Percentiles rank a stretch among this genome's conserved stretches.
These are phyloP conservation scores for Anethum foeniculum DNA, from an alignment of 140 eudicot genomes.

Conservation along the genomic window DNA sequence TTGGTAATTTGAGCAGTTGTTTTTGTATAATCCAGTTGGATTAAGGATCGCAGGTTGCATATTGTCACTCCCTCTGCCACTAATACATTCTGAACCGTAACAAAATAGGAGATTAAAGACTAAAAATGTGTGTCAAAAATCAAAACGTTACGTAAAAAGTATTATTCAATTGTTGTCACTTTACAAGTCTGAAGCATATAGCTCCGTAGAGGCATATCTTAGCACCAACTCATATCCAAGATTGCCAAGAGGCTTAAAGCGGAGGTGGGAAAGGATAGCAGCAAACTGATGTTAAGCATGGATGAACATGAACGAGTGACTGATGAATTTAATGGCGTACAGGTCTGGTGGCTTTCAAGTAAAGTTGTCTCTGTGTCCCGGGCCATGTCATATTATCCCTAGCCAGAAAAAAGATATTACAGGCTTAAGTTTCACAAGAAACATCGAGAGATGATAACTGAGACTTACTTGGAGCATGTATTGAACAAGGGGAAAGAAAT, in stretches of 20 bases:
- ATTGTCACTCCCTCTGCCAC: no score
- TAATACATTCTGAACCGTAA: no score
- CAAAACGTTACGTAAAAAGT: no score
- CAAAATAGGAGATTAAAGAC: no score
- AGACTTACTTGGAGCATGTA: slow-evolving; percentile 29
- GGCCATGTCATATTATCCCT: slow-evolving; percentile 8
- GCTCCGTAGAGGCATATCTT: slow-evolving; percentile 25
- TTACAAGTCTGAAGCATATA: slow-evolving; percentile 24
- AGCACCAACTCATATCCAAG: slow-evolving; percentile 12
- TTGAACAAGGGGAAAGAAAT: slow-evolving; percentile 24
- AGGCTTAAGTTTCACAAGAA: slow-evolving; percentile 24
- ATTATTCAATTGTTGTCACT: no score
- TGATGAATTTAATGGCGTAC: slow-evolving; percentile 23
- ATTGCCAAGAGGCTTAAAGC: slow-evolving; percentile 26
- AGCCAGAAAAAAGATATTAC: slow-evolving; percentile 22
- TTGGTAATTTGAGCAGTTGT: no score
- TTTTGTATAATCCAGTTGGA: no score
- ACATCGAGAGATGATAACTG: slow-evolving; percentile 24
- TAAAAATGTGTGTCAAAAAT: no score
- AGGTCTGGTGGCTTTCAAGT: slow-evolving; percentile 23
- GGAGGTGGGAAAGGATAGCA: slow-evolving; percentile 10
- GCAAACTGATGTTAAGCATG: slow-evolving; percentile 20
- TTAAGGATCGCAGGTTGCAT: no score
- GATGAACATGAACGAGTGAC: slow-evolving; percentile 25
- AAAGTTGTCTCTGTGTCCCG: slow-evolving; percentile 1